Percentiles rank a stretch among this genome's conserved stretches.
Evolutionary conservation across 2,329 filamentous ascomycete genomes (phyloP).

Genomic region (Ophiostoma himal-ulmi): DNA sequence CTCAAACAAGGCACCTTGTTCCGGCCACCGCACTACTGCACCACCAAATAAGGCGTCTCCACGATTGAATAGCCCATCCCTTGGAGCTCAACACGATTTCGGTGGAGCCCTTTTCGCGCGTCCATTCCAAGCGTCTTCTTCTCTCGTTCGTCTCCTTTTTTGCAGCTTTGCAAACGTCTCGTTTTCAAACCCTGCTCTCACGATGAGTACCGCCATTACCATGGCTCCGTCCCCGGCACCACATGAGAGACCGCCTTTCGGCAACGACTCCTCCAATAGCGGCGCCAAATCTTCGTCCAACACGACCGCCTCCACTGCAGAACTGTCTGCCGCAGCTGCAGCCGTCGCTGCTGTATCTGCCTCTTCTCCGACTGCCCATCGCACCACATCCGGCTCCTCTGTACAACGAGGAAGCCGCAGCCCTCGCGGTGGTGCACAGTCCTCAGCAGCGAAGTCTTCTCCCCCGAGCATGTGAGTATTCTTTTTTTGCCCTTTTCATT

Average conservation of each 20-base stretch:
- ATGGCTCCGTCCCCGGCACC: constrained; percentile 64
- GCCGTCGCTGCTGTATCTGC: constrained; percentile 32
- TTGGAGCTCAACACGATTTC: constrained; percentile 20
- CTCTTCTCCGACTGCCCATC: constrained; percentile 40
- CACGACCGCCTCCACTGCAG: constrained; percentile 33
- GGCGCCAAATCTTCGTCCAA: constrained; percentile 15
- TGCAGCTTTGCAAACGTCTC: constrained; percentile 3
- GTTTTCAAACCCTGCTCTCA: constrained; percentile 30
- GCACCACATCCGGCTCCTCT: constrained; percentile 32
- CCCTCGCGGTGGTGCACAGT: constrained; percentile 40
- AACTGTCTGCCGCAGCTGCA: constrained; percentile 38
- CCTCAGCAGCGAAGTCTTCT: constrained; percentile 47
- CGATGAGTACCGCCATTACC: constrained; percentile 62
- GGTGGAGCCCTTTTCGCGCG: constrained; percentile 19
- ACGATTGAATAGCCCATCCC: constrained; percentile 20
- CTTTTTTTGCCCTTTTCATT: background rate
- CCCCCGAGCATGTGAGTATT: constrained; percentile 54
- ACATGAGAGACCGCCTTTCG: constrained; percentile 56
- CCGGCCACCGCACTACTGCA: constrained; percentile 18
- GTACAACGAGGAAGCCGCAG: constrained; percentile 50
- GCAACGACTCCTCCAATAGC: constrained; percentile 27
- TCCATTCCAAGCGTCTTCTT: constrained; percentile 10
- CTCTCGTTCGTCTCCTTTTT: constrained; percentile 13
- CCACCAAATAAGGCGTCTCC: constrained; percentile 17
- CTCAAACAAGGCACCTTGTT: background rate